Base-by-base conservation (phyloP, 2,329 filamentous ascomycete species). In the Fusarium globosum region DNA sequence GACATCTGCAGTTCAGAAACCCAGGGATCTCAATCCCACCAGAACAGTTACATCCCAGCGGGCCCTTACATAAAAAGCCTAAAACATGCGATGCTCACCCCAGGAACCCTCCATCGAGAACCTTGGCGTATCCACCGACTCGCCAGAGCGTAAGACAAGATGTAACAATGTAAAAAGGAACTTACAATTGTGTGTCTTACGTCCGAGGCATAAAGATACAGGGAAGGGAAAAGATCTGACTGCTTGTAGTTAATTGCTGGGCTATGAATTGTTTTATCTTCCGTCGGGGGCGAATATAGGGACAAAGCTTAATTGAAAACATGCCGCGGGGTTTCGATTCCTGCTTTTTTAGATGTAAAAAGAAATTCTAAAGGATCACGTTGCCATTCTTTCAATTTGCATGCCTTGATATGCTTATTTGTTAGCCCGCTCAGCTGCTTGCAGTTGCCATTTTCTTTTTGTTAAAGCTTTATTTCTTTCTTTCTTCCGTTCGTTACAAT, bases 11-110 rank as follows among this genome's bases (percentile, higher is more conserved):
- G 60, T 23, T 36, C 35, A 38, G 33, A 42, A 20, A 11, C 10
- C 20, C 55, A 23, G 33, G 60, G 51, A 57, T 51, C 38, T 28
- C 33, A 28, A 30, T 35, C 51, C 23, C 43, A 65, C 60, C 65
- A 59, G 49, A 4, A 59, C 4, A 45, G 61, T 59, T 52, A 45
- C 61, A 68, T 68, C 45, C 23, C 26, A 46, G 39, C 53, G 51
- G 61, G 45, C 35, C 52, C 33, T 33, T 6, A 14, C 35, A 64
- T 28, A 39, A 28, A 52, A 26, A 38, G 30, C 7, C 36, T 30
- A 61, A 43, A 65, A 52, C 65, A 60, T 52, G 51, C 42, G 33
- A 68, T 53, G 38, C 20, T 65, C 16, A 15, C 26, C n/a, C 45
- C 33, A 20, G n/a, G 18, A 60, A 28, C 23, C 43, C 12, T 20